A percentile compares a stretch with the other conserved stretches of the same genome.
Evolutionary conservation across 257 asterid species (phyloP).

Genomic region (Ophiorrhiza pumila): DNA sequence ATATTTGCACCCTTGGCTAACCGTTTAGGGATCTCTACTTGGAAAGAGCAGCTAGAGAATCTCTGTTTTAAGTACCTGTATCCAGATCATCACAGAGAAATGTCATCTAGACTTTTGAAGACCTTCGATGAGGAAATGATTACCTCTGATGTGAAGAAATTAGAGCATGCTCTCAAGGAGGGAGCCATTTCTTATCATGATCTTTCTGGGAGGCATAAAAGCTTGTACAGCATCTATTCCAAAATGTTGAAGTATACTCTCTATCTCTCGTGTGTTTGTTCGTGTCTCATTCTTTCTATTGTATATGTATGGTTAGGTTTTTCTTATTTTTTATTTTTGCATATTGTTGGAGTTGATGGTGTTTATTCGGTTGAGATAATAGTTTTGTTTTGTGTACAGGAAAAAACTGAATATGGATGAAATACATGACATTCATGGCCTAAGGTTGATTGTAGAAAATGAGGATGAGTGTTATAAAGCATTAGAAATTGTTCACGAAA

Average conservation of each 20-base stretch:
- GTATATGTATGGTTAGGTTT: background rate
- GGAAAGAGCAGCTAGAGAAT: constrained; percentile 94
- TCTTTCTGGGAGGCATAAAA: constrained; percentile 81
- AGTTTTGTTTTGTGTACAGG: constrained; percentile 39
- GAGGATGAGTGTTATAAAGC: constrained; percentile 93
- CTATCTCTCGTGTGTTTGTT: background rate
- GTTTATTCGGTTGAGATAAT: constrained; percentile 1
- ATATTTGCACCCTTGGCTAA: constrained; percentile 92
- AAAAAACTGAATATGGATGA: constrained; percentile 86
- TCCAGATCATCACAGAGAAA: constrained; percentile 68
- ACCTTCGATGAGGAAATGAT: constrained; percentile 67
- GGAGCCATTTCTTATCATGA: constrained; percentile 50
- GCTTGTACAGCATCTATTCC: constrained; percentile 83
- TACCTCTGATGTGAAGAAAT: constrained; percentile 61
- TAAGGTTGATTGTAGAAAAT: constrained; percentile 80
- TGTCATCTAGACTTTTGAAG: constrained; percentile 61
- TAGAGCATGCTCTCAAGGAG: constrained; percentile 62
- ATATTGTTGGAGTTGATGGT: background rate
- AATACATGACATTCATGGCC: constrained; percentile 87
- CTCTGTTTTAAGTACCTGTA: constrained; percentile 71
- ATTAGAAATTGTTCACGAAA: constrained; percentile 58
- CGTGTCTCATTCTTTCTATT: background rate
- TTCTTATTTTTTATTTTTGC: background rate
- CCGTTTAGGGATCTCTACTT: constrained; percentile 84
- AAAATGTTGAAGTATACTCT: constrained; percentile 75